Evolutionary conservation across 768 basidiomycete species (phyloP), one percentile per base, ranked within the genome.

Genomic region (Collybiopsis luxurians): DNA sequence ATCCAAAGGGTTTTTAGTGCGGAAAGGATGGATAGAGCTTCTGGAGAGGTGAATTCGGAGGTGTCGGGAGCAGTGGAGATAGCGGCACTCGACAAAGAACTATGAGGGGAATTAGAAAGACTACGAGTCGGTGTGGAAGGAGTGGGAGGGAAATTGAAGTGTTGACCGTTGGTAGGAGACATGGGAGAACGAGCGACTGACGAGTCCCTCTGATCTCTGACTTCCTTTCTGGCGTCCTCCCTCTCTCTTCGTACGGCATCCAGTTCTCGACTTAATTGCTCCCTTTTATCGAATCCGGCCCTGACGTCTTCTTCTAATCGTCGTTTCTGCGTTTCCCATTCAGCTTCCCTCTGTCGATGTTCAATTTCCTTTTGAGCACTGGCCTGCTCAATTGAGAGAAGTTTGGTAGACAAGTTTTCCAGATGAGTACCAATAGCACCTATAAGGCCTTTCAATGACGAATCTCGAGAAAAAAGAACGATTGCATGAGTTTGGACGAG

Each of bases 1-100:
- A 79, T 71, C 93, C 94, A 98, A 23, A 96, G 63, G 10, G 90
- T 83, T 50, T 80, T 79, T 28, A 96, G 80, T 21, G 86, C 68
- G 4, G 84, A 75, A 36, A 85, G 75, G 59, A 92, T 75, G 6
- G 79, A 78, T 24, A 76, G 75, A 17, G 81, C 75, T 45, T 87
- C 86, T 3, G 74, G 47, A 69, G 4, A 69, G 69, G 44, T 67
- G 68, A 21, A 66, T 31, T 55, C 61, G 34, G 34, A 15, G n/a
- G 28, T 49, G n/a, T 49, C 47, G 24, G 40, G 24, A 60, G 61
- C 23, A 64, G 61, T 58, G 68, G 55, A 55, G 67, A 58, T 68
- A 61, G 64, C 64, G 61, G 63, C 13, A 13, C 13, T 34, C 31
- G 31, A 34, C 17, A 54, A 43, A 11, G 42, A 23, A 27, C 48